Base-by-base conservation (phyloP, 2,329 filamentous ascomycete genomes). In the Uncinocarpus reesii region DNA sequence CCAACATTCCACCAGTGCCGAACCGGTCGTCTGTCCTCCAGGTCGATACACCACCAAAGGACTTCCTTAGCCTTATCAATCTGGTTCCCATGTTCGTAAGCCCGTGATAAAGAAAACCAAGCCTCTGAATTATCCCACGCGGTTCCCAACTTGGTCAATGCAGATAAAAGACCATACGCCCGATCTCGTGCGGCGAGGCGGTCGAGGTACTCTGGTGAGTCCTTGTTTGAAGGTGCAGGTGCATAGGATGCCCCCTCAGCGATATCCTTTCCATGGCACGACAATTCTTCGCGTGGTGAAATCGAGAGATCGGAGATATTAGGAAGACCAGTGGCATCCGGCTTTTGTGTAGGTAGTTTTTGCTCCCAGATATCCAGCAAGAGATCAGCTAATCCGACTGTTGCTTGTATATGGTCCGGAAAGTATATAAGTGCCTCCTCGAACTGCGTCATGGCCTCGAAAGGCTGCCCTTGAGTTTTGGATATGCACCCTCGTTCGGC, bases 31-130 rank as follows among this genome's bases (percentile, higher is more conserved):
- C 79, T 80, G 62, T 98, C 90, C 63, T 96, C 92, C 24, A 98
- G 73, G 66, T 95, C 88, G 10, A 98, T 85, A 58, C 89, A 94
- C 88, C 90, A 96, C 92, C 92, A 96, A 5, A 96, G 74, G 38
- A 89, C 87, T 57, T 92, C 84, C 69, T 89, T 93, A 11, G 92
- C 84, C 71, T 90, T 94, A 31, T 92, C 85, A 1, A 79, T 67
- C 69, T 95, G 86, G 0, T 84, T 85, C 49, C 86, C 85, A 61
- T 88, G 80, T 65, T 98, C 92, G 60, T 95, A 86, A 7, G 86
- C 88, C 53, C 87, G 75, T 0, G 88, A 86, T 28, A 98, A 76
- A 3, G 84, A 79, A 60, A 87, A 90, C 92, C 92, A 98, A 4
- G 90, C 92, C 62, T 96, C 92, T 0, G 86, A 81, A 62, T 83